phyloP scores from a whole-genome alignment of 2,329 filamentous ascomycete species.

The Bipolaris sorokiniana region DNA sequence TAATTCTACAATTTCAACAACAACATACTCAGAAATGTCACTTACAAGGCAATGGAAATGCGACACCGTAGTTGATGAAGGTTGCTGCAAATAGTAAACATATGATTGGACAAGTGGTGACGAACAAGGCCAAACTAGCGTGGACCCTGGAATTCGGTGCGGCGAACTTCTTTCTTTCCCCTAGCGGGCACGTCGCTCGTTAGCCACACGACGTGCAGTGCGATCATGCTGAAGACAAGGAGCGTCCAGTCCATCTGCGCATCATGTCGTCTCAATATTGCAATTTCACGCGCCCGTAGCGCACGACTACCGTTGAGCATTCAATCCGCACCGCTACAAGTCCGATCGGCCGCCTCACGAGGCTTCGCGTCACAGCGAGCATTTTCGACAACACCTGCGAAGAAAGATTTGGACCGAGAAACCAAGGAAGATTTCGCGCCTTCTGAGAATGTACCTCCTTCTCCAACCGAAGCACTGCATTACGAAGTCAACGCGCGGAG shows the following conservation, averaged over 20 bases:
- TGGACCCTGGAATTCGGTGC: conserved; percentile 28
- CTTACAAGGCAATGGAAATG: not conserved
- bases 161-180: conserved; percentile 44
- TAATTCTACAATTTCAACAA: not conserved
- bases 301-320: conserved; percentile 27
- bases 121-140: conserved; percentile 27
- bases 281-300: conserved; percentile 35
- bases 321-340: conserved; percentile 17
- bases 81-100: conserved; percentile 4
- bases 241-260: conserved; percentile 39
- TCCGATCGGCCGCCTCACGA: conserved; percentile 20
- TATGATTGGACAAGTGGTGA: conserved; percentile 30
- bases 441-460: conserved; percentile 8
- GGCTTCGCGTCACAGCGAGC: conserved; percentile 27
- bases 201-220: conserved; percentile 8
- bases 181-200: conserved; percentile 6
- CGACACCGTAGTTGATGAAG: not conserved
- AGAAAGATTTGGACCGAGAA: conserved; percentile 20
- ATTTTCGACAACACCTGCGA: conserved; percentile 28
- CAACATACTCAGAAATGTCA: not conserved
- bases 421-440: conserved; percentile 1
- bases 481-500: conserved; percentile 71
- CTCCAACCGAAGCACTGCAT: conserved; percentile 32
- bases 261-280: conserved; percentile 42
- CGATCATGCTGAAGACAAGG: conserved; percentile 42